Percentiles rank a stretch among this genome's conserved stretches.
Conservation (phyloP, 352 stramenopile genomes). For the Thraustochytrium sp. region DNA sequence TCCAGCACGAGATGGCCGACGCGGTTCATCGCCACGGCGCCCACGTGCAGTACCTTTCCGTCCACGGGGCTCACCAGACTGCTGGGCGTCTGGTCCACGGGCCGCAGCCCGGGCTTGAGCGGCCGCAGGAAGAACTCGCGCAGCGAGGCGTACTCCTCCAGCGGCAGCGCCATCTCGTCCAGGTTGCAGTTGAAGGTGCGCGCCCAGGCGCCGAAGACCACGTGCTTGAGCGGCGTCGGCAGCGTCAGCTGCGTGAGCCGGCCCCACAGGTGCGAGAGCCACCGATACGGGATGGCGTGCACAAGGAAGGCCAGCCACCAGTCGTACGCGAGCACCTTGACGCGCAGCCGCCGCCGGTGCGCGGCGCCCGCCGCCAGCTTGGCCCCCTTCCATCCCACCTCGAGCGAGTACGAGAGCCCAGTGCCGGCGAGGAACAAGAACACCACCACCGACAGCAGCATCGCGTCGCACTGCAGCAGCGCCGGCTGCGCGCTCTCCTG, state of each 20-base stretch:
- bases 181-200: slow-evolving; percentile 39
- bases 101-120: slow-evolving; percentile 14
- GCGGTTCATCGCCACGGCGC: not conserved
- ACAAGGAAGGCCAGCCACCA: slow-evolving; percentile 10
- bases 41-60: slow-evolving; percentile 22
- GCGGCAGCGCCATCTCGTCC: slow-evolving; percentile 12
- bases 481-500: not conserved
- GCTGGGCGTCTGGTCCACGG: slow-evolving; percentile 6
- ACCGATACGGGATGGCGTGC: not conserved
- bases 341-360: not conserved
- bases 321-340: not conserved
- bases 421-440: slow-evolving; percentile 16
- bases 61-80: slow-evolving; percentile 30
- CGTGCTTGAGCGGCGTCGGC: not conserved
- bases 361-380: not conserved
- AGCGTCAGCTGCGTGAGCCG: slow-evolving; percentile 21
- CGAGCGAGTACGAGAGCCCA: slow-evolving; percentile 1
- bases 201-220: slow-evolving; percentile 19
- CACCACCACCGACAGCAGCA: not conserved
- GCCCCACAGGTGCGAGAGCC: slow-evolving; percentile 18
- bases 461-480: not conserved
- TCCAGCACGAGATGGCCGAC: not conserved
- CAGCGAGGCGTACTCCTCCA: slow-evolving; percentile 39
- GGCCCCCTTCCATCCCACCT: not conserved
- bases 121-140: slow-evolving; percentile 30